These are phyloP conservation scores for Polyporus tsugae DNA, from an alignment of 1,284 basidiomycete species.

Conservation along the genomic window DNA sequence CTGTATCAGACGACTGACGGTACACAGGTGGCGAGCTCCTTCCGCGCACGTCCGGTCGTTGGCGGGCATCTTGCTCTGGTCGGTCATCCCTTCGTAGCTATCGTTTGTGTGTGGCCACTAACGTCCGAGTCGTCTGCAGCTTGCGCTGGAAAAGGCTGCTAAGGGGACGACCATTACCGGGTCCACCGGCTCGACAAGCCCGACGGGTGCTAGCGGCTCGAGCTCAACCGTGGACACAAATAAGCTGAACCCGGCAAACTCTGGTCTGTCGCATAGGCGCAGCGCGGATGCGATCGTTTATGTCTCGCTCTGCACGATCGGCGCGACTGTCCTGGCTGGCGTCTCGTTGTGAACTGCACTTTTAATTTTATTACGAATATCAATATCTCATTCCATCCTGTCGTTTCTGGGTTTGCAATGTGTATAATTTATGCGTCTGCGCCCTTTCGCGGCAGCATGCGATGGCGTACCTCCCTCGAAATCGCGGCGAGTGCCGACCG, in stretches of 20 bases:
- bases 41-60: slow-evolving; percentile 64
- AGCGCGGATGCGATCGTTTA: not conserved
- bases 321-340: not conserved
- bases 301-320: not conserved
- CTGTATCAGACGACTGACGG: slow-evolving; percentile 69
- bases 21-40: slow-evolving; percentile 32
- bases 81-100: not conserved
- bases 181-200: not conserved
- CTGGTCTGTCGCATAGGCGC: not conserved
- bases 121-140: not conserved
- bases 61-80: slow-evolving; percentile 63
- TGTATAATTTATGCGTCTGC: not conserved
- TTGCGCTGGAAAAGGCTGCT: not conserved
- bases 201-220: not conserved
- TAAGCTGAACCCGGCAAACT: not conserved
- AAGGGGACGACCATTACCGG: not conserved
- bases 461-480: no score
- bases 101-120: not conserved
- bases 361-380: not conserved
- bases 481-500: no score
- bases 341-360: not conserved
- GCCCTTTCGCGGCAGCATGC: not conserved
- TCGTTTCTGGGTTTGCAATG: not conserved
- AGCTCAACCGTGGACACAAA: not conserved
- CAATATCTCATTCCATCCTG: not conserved